These are phyloP conservation scores for Scleroderma bovista DNA, from an alignment of 768 basidiomycete genomes.

Conservation along the genomic window DNA sequence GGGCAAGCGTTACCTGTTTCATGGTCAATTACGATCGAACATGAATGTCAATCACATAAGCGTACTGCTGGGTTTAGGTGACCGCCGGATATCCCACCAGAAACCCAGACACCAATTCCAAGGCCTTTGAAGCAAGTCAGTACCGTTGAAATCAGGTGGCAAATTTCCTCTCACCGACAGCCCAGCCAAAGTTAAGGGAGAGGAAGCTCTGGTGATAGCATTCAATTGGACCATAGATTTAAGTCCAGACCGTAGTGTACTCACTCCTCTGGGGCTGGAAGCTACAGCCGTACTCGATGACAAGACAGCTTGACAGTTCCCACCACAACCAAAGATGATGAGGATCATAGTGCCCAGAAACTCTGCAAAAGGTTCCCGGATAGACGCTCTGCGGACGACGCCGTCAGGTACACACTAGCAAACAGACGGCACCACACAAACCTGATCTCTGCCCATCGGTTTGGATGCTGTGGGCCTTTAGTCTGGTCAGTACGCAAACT, in stretches of 20 bases:
- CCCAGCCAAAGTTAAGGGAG: constrained; percentile 28
- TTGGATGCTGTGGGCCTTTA: constrained; percentile 25
- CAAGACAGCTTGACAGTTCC: constrained; percentile 51
- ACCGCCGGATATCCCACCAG: constrained; percentile 63
- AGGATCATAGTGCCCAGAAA: constrained; percentile 56
- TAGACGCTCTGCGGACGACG: constrained; percentile 28
- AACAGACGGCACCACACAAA: constrained; percentile 19
- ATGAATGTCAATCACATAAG: background rate
- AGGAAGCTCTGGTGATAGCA: constrained; percentile 12
- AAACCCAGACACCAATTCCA: constrained; percentile 65
- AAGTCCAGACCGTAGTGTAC: constrained; percentile 16
- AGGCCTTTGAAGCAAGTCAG: constrained; percentile 31
- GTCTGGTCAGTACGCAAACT: too few relatives aligned
- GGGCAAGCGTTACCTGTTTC: constrained; percentile 58
- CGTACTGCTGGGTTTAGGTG: constrained; percentile 70
- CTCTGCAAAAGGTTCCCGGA: constrained; percentile 60
- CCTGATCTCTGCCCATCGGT: constrained; percentile 52
- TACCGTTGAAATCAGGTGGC: background rate
- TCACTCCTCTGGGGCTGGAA: constrained; percentile 49
- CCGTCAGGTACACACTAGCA: background rate
- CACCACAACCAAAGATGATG: constrained; percentile 54
- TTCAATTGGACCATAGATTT: background rate
- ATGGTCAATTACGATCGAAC: constrained; percentile 3
- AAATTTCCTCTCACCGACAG: constrained; percentile 19
- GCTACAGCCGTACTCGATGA: constrained; percentile 42